Conservation (phyloP, 202 grass and related monocot species). For the Panicum virgatum region DNA sequence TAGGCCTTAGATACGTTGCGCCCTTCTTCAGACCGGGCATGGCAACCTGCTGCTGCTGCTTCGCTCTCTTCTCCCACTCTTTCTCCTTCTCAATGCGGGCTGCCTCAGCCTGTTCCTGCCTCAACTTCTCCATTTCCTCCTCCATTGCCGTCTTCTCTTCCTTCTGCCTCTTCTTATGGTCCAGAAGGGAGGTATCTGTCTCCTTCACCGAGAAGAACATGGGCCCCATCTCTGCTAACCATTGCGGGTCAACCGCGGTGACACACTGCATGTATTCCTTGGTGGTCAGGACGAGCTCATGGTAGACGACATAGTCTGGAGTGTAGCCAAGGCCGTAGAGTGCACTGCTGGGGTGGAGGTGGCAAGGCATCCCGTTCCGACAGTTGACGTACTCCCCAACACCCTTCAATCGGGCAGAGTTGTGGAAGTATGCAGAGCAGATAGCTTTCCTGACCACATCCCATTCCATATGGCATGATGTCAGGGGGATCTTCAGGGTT, state of each 20-base stretch:
- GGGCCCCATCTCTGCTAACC: conserved; percentile 89
- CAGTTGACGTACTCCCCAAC: conserved; percentile 95
- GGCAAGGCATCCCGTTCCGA: conserved; percentile 96
- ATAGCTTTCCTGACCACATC: conserved; percentile 94
- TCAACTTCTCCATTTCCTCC: conserved; percentile 93
- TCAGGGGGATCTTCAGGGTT: conserved; percentile 80
- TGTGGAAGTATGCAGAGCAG: conserved; percentile 96
- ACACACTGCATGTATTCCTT: conserved; percentile 99
- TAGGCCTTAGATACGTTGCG: conserved; percentile 75
- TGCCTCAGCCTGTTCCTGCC: conserved; percentile 72
- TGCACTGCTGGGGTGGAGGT: conserved; percentile 94
- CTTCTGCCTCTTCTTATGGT: conserved; percentile 92
- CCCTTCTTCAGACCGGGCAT: conserved; percentile 91
- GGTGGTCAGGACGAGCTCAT: conserved; percentile 89
- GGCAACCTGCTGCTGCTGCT: conserved; percentile 80
- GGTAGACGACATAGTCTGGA: conserved; percentile 92
- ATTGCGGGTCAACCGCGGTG: conserved; percentile 88
- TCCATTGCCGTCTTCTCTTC: conserved; percentile 94
- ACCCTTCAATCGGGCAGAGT: conserved; percentile 88
- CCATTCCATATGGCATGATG: conserved; percentile 88
- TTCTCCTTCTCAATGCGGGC: conserved; percentile 57
- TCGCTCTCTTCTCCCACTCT: conserved; percentile 76
- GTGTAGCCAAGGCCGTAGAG: conserved; percentile 92
- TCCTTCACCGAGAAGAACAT: conserved; percentile 99
- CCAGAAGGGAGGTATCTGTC: conserved; percentile 79